Evolutionary conservation across 495 filamentous ascomycete species (phyloP).

Genomic region (Rostrohypoxylon terebratum): DNA sequence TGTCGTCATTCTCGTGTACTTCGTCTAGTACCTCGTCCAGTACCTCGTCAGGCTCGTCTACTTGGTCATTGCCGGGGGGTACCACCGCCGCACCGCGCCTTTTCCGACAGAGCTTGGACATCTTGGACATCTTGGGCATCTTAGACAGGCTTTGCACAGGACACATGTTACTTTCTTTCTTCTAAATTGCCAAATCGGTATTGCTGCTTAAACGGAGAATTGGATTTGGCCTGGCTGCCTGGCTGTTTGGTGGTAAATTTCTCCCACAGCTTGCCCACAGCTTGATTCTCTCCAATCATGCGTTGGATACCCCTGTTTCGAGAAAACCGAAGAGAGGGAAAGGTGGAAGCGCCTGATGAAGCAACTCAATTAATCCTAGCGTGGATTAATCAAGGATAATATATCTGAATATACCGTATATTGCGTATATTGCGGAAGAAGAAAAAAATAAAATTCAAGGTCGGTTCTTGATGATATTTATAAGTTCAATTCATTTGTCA

Average conservation of each 20-base stretch:
- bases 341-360: conserved; percentile 41
- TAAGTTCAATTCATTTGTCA: conserved; percentile 11
- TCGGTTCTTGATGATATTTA: background rate
- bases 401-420: conserved; percentile 32
- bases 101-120: conserved; percentile 33
- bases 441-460: background rate
- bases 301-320: conserved; percentile 31
- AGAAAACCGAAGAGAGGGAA: conserved; percentile 29
- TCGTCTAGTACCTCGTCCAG: too few relatives aligned
- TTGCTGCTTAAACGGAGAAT: conserved; percentile 19
- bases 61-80: conserved; percentile 29
- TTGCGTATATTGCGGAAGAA: conserved; percentile 30
- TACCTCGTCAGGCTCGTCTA: conserved; percentile 46
- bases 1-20: conserved; percentile 44
- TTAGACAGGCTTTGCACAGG: conserved; percentile 27
- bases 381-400: conserved; percentile 37
- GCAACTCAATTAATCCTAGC: conserved; percentile 38
- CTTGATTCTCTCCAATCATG: conserved; percentile 40
- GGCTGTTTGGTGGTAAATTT: conserved; percentile 29
- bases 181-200: conserved; percentile 26
- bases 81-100: conserved; percentile 33
- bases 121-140: conserved; percentile 12
- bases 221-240: too few relatives aligned
- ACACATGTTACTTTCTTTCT: conserved; percentile 30
- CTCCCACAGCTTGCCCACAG: conserved; percentile 25